Percentiles rank a stretch among this genome's conserved stretches.
Conservation (phyloP, 306 rosid genomes). For the Begonia peltatifolia region DNA sequence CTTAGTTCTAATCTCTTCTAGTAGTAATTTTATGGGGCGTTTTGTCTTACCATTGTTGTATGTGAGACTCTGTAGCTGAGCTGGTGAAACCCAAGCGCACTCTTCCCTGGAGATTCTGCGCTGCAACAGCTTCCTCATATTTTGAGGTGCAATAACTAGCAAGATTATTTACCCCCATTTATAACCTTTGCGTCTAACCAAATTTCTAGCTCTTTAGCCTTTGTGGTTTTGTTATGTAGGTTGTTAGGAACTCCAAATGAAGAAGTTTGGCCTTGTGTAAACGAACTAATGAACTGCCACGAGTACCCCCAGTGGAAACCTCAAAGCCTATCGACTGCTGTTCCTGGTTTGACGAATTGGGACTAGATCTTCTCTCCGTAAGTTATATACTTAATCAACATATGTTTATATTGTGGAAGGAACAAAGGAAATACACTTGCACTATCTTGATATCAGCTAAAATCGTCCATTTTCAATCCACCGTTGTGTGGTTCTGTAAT, state of each 20-base stretch:
- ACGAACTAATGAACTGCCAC: constrained; percentile 78
- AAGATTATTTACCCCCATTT: too few species aligned
- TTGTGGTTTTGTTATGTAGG: constrained; percentile 16
- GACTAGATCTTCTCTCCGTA: constrained; percentile 48
- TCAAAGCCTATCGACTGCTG: constrained; percentile 42
- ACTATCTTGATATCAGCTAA: not conserved
- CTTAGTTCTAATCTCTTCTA: not conserved
- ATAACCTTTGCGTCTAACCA: too few species aligned
- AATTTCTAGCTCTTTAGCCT: not conserved
- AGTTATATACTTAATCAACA: too few species aligned
- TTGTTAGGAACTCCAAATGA: constrained; percentile 81
- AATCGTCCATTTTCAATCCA: too few species aligned
- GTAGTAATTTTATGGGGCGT: not conserved
- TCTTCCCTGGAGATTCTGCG: constrained; percentile 79
- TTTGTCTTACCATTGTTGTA: too few species aligned
- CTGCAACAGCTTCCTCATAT: constrained; percentile 87
- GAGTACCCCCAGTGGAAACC: constrained; percentile 84
- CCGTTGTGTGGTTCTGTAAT: too few species aligned
- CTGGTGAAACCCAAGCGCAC: constrained; percentile 65
- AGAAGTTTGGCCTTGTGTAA: constrained; percentile 72
- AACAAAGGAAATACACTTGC: too few species aligned
- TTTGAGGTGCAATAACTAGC: constrained; percentile 32
- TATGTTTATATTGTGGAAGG: too few species aligned
- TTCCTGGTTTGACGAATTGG: constrained; percentile 46
- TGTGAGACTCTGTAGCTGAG: constrained; percentile 43